Evolutionary conservation across 129 eudicot genomes (phyloP).

Genomic region (Heracleum sosnowskyi): DNA sequence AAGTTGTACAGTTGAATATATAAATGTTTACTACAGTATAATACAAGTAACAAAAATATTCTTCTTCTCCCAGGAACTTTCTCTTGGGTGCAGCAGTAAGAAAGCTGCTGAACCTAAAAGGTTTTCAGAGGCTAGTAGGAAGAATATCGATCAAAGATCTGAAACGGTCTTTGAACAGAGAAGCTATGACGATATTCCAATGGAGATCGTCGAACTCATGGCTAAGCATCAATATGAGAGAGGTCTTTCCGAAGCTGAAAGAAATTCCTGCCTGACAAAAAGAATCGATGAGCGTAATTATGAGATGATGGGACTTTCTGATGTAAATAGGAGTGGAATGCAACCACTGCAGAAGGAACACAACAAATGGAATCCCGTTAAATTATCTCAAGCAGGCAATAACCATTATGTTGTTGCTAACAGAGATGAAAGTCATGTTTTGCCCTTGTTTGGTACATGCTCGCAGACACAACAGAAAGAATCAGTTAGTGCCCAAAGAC

Average conservation of each 20-base stretch:
- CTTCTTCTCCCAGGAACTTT: slow-evolving; percentile 34
- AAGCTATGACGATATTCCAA: slow-evolving; percentile 58
- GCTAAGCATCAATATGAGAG: slow-evolving; percentile 73
- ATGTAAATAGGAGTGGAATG: slow-evolving; percentile 18
- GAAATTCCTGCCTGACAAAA: slow-evolving; percentile 2
- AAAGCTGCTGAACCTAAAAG: slow-evolving; percentile 28
- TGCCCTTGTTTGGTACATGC: slow-evolving; percentile 17
- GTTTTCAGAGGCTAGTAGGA: slow-evolving; percentile 23
- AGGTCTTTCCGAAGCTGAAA: slow-evolving; percentile 29
- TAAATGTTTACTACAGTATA: background rate
- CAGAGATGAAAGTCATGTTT: slow-evolving; percentile 13
- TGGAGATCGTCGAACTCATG: slow-evolving; percentile 73
- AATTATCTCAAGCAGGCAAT: slow-evolving; percentile 15
- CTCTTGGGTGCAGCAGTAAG: slow-evolving; percentile 25
- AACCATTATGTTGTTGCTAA: slow-evolving; percentile 9
- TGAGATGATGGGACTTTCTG: slow-evolving; percentile 10
- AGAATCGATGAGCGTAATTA: slow-evolving; percentile 13
- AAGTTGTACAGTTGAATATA: background rate
- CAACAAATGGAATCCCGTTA: slow-evolving; percentile 16
- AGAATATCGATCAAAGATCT: slow-evolving; percentile 31
- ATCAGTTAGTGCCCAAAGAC: slow-evolving; percentile 15
- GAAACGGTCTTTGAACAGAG: slow-evolving; percentile 25
- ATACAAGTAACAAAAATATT: background rate
- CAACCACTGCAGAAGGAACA: slow-evolving; percentile 19
- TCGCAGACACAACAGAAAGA: slow-evolving; percentile 28